Conservation (phyloP, 2,329 filamentous ascomycete genomes). For the Talaromyces sp. region DNA sequence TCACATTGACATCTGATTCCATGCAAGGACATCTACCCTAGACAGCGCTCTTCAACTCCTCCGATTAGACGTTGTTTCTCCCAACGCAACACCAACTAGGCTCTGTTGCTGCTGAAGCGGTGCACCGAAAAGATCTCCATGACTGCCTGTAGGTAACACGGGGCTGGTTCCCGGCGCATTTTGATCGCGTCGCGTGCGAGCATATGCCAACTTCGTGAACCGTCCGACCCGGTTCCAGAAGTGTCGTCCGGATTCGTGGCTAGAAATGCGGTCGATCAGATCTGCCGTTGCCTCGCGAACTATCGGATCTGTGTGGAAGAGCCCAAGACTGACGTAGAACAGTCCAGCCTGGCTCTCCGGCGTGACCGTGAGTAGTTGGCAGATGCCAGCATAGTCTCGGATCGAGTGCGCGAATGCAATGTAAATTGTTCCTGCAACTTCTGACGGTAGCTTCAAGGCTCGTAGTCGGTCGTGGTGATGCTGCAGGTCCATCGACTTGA, state of each 20-base stretch:
- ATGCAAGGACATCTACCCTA: neutral
- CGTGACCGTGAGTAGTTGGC: conserved; percentile 73
- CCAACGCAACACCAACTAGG: conserved; percentile 32
- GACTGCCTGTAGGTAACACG: conserved; percentile 6
- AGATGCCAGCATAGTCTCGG: conserved; percentile 77
- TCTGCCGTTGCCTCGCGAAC: conserved; percentile 74
- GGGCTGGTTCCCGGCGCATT: conserved; percentile 26
- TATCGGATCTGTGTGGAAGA: conserved; percentile 82
- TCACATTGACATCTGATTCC: neutral
- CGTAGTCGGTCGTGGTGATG: conserved; percentile 90
- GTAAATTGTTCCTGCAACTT: conserved; percentile 79
- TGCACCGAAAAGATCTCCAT: conserved; percentile 13
- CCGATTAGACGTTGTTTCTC: conserved; percentile 15
- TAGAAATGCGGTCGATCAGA: conserved; percentile 73
- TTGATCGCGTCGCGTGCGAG: conserved; percentile 66
- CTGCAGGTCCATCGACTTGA: conserved; percentile 61
- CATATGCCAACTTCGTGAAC: conserved; percentile 83
- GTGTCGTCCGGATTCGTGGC: conserved; percentile 85
- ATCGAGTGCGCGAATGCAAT: conserved; percentile 70
- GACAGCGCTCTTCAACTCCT: neutral
- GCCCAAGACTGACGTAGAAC: conserved; percentile 83
- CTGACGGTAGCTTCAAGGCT: conserved; percentile 69
- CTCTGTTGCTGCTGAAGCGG: conserved; percentile 29
- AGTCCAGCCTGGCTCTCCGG: conserved; percentile 82
- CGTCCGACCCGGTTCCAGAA: conserved; percentile 84